Conservation (phyloP, 208 protist genomes). For the Chromosphaera perkinsii region DNA sequence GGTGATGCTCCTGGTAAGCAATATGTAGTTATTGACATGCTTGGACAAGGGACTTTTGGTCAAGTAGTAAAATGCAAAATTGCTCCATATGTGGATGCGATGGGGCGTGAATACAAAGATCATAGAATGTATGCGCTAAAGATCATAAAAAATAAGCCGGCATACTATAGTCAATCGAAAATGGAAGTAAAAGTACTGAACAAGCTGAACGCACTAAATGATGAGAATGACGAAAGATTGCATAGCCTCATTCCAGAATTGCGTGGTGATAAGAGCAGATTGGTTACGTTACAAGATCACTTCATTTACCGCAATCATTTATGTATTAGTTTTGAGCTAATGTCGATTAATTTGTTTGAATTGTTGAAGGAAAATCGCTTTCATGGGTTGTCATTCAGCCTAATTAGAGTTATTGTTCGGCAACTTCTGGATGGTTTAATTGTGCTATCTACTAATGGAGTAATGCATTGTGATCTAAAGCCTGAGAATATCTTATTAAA, state of each 20-base stretch:
- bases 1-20: too few species aligned
- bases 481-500: slow-evolving; percentile 78
- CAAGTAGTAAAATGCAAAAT: slow-evolving; percentile 29
- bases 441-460: slow-evolving; percentile 72
- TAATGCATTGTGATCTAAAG: slow-evolving; percentile 92
- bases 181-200: slow-evolving; percentile 58
- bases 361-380: slow-evolving; percentile 70
- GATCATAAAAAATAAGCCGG: slow-evolving; percentile 42
- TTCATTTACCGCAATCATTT: slow-evolving; percentile 73
- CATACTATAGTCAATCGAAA: slow-evolving; percentile 13
- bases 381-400: slow-evolving; percentile 49
- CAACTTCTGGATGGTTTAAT: slow-evolving; percentile 79
- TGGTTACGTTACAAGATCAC: slow-evolving; percentile 57
- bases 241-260: slow-evolving; percentile 50
- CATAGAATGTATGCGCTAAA: slow-evolving; percentile 23
- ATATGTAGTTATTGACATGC: slow-evolving; percentile 27
- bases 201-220: neutral
- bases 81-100: too few species aligned
- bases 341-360: slow-evolving; percentile 77
- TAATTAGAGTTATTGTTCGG: slow-evolving; percentile 41
- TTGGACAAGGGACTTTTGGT: slow-evolving; percentile 32
- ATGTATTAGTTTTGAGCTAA: slow-evolving; percentile 73
- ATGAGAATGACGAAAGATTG: neutral
- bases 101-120: neutral
- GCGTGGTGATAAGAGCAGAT: too few species aligned